Evolutionary conservation across 768 basidiomycete genomes (phyloP).

Genomic region (Boletus rubroflammeus): DNA sequence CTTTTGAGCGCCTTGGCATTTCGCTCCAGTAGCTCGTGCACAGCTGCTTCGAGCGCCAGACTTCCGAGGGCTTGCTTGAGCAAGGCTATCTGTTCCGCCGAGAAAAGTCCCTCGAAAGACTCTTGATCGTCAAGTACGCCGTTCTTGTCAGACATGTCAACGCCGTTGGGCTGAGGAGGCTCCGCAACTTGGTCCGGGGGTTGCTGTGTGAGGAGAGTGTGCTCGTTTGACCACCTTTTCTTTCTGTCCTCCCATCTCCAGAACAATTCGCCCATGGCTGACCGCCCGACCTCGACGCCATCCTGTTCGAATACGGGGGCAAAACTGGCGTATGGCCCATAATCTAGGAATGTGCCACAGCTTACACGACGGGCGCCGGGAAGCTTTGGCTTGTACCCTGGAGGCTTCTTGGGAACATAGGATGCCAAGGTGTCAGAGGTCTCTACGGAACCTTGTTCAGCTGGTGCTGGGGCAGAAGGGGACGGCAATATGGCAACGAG

Average conservation of each 20-base stretch:
- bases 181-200: background rate
- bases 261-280: constrained; percentile 56
- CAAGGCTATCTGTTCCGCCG: constrained; percentile 49
- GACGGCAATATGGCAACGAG: constrained; percentile 71
- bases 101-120: constrained; percentile 52
- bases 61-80: constrained; percentile 60
- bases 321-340: constrained; percentile 71
- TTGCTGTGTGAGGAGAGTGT: background rate
- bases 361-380: constrained; percentile 53
- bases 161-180: constrained; percentile 10
- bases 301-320: constrained; percentile 79
- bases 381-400: constrained; percentile 39
- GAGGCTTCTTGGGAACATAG: constrained; percentile 45
- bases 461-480: constrained; percentile 37
- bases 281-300: constrained; percentile 64
- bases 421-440: constrained; percentile 50
- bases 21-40: constrained; percentile 63
- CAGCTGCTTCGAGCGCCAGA: constrained; percentile 64
- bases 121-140: constrained; percentile 33
- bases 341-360: constrained; percentile 72
- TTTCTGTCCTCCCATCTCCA: constrained; percentile 48
- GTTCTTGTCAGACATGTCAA: constrained; percentile 6
- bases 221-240: constrained; percentile 28
- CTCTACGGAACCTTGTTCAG: constrained; percentile 27
- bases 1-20: constrained; percentile 62